Percentiles rank a stretch among this genome's conserved stretches.
Evolutionary conservation across 2,329 filamentous ascomycete genomes (phyloP).

Genomic region (Phialocephala subalpina): DNA sequence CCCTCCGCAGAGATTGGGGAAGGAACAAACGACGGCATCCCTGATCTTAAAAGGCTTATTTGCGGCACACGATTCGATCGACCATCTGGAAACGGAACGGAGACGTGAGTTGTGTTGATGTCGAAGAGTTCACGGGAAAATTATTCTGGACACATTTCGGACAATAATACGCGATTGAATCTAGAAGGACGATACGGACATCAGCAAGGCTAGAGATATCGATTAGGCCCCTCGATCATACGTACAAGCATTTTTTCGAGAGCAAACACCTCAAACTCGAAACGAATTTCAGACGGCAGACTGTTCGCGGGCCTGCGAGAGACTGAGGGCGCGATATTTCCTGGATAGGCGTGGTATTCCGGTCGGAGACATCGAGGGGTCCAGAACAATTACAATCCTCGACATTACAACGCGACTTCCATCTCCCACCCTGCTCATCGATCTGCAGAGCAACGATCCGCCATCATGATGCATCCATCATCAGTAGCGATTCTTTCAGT

Average conservation of each 20-base stretch:
- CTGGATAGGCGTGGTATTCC: neutral
- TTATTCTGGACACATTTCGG: neutral
- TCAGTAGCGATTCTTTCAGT: conserved; percentile 18
- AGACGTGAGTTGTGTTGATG: conserved; percentile 11
- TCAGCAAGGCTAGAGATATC: neutral
- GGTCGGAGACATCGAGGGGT: neutral
- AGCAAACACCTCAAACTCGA: conserved; percentile 2
- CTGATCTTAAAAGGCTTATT: conserved; percentile 17
- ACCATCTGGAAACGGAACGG: conserved; percentile 16
- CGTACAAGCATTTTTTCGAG: neutral
- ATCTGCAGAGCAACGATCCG: neutral
- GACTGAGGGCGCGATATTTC: conserved; percentile 4
- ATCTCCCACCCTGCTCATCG: neutral
- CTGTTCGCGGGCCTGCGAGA: conserved; percentile 3
- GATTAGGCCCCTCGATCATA: neutral
- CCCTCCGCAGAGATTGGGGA: conserved; percentile 9
- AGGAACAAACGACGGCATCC: conserved; percentile 10
- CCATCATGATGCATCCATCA: conserved; percentile 22
- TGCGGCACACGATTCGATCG: neutral
- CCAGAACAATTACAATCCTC: neutral
- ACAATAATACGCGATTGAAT: neutral
- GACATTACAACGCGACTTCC: conserved; percentile 1
- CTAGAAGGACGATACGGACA: neutral
- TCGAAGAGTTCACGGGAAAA: neutral
- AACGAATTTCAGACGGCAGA: conserved; percentile 8